Evolutionary conservation across 148 eudicot species (phyloP).

Genomic region (Rhododendron mucronatum): DNA sequence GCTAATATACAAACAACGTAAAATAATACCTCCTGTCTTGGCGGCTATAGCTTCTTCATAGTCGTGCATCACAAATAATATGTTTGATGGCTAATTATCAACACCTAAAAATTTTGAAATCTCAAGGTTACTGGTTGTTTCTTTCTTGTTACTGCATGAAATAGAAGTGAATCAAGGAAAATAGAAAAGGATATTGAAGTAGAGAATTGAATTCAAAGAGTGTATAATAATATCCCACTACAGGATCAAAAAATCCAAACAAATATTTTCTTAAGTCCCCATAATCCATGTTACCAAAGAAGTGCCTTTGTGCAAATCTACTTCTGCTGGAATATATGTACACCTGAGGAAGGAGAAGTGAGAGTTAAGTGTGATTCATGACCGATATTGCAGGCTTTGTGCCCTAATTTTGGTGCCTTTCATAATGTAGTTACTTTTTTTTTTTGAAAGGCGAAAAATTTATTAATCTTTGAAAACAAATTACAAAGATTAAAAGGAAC

Average conservation of each 20-base stretch:
- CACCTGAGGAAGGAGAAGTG: constrained; percentile 40
- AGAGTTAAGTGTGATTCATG: not conserved
- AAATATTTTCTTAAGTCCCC: constrained; percentile 82
- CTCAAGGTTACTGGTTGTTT: constrained; percentile 62
- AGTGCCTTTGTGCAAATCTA: constrained; percentile 46
- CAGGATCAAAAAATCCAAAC: constrained; percentile 76
- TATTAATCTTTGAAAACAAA: too few species aligned
- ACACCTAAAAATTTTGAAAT: constrained; percentile 68
- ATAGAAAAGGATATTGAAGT: constrained; percentile 2
- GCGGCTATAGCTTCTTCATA: constrained; percentile 91
- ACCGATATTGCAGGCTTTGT: not conserved
- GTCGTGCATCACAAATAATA: constrained; percentile 74
- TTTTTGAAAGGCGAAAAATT: too few species aligned
- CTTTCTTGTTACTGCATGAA: constrained; percentile 62
- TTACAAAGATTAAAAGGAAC: too few species aligned
- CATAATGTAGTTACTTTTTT: too few species aligned
- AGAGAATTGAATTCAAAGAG: constrained; percentile 1
- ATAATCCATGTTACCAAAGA: constrained; percentile 22
- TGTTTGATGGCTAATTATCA: constrained; percentile 63
- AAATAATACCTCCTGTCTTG: constrained; percentile 63
- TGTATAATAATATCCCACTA: constrained; percentile 53
- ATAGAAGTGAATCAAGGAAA: not conserved
- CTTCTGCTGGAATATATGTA: constrained; percentile 95
- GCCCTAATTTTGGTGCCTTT: not conserved
- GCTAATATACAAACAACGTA: not conserved